These are phyloP conservation scores for Acer campestre DNA, from an alignment of 345 rosid genomes.

Conservation along the genomic window DNA sequence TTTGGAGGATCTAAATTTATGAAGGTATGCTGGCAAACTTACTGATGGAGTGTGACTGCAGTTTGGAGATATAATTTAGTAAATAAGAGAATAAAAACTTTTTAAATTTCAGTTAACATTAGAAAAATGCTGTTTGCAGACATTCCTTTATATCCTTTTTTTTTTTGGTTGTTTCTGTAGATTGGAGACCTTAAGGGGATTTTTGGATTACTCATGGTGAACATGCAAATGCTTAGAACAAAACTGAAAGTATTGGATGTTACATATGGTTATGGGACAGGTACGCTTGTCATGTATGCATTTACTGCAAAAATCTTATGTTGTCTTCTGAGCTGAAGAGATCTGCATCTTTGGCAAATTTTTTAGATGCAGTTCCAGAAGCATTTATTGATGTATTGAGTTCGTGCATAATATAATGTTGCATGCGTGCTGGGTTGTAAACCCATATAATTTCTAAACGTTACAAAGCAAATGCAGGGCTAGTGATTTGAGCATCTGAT, in stretches of 20 bases:
- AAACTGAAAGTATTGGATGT: constrained; percentile 77
- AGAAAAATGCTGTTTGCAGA: not conserved
- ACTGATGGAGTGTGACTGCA: not conserved
- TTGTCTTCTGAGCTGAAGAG: not conserved
- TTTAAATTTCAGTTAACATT: no score
- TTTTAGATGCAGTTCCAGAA: not conserved
- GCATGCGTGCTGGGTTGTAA: not conserved
- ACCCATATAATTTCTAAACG: not conserved
- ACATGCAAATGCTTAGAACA: constrained; percentile 68
- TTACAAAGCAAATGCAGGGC: not conserved
- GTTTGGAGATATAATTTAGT: not conserved
- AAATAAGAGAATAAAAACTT: not conserved
- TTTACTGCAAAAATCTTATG: not conserved
- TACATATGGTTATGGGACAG: constrained; percentile 84
- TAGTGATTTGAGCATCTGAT: not conserved
- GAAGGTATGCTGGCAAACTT: constrained; percentile 54
- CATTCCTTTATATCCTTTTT: not conserved
- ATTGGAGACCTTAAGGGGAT: constrained; percentile 91
- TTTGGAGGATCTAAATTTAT: constrained; percentile 82
- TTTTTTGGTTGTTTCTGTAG: constrained; percentile 35
- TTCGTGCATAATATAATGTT: not conserved
- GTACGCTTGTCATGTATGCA: constrained; percentile 38
- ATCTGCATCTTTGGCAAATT: not conserved
- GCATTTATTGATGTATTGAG: not conserved
- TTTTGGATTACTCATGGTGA: constrained; percentile 84